Conservation (phyloP, 2,329 filamentous ascomycete genomes). For the Colletotrichum sp. region DNA sequence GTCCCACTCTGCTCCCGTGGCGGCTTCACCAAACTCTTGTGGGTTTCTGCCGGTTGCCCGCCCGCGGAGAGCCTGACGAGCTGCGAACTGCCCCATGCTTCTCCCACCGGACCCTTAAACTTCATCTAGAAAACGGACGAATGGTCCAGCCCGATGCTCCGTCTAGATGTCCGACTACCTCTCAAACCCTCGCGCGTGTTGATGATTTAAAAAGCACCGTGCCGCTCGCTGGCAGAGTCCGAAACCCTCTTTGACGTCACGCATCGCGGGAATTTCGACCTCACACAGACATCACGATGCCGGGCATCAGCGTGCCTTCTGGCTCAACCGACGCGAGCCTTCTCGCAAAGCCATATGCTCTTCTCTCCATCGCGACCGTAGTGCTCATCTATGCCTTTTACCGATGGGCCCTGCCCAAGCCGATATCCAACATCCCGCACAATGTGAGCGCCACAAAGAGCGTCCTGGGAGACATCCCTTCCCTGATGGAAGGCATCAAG, state of each 20-base stretch:
- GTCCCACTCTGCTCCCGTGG: background rate
- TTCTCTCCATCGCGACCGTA: background rate
- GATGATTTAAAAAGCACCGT: background rate
- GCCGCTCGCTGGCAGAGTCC: background rate
- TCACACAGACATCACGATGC: background rate
- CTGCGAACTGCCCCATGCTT: background rate
- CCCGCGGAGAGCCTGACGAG: background rate
- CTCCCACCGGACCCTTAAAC: background rate
- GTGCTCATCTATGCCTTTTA: background rate
- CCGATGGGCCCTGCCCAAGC: conserved; percentile 38
- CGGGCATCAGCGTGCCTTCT: background rate
- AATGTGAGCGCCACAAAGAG: conserved; percentile 36
- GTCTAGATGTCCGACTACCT: background rate
- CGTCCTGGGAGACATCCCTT: conserved; percentile 48
- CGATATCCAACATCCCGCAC: conserved; percentile 51
- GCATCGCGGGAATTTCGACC: background rate
- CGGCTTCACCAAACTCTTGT: background rate
- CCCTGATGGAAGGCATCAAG: conserved; percentile 38
- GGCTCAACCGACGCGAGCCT: background rate
- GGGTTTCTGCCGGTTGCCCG: background rate
- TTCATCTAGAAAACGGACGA: background rate
- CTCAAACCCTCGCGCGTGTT: background rate
- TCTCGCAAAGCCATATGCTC: background rate
- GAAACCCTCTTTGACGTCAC: background rate
- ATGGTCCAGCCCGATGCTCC: background rate